A percentile compares a stretch with the other conserved stretches of the same genome.
Evolutionary conservation across 2,329 filamentous ascomycete genomes (phyloP).

Genomic region (Pseudogymnoascus sp.): DNA sequence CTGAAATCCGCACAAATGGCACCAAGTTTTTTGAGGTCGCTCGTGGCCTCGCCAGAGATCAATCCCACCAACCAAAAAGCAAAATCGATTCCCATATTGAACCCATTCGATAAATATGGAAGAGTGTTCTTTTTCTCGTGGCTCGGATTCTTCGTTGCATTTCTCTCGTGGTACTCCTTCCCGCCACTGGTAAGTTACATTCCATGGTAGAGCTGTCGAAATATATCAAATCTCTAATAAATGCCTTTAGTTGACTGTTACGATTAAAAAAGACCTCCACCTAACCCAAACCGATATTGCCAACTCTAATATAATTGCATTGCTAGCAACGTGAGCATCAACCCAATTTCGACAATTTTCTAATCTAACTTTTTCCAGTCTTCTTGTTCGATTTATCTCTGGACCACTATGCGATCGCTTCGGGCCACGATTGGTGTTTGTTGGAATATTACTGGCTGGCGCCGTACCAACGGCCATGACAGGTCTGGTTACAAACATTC

Average conservation of each 20-base stretch:
- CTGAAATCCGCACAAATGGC: not conserved
- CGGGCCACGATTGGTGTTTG: conserved; percentile 73
- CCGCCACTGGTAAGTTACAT: conserved; percentile 35
- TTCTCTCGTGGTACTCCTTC: conserved; percentile 82
- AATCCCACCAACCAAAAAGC: conserved; percentile 83
- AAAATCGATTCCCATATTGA: conserved; percentile 68
- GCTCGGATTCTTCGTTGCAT: conserved; percentile 78
- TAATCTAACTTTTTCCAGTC: conserved; percentile 9
- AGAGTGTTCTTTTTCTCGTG: conserved; percentile 86
- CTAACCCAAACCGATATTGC: conserved; percentile 64
- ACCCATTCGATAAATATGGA: conserved; percentile 70
- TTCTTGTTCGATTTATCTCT: conserved; percentile 68
- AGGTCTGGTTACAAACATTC: conserved; percentile 60
- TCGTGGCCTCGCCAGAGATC: conserved; percentile 36
- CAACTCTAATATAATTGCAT: conserved; percentile 85
- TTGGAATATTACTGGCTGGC: conserved; percentile 66
- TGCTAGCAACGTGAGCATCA: conserved; percentile 51
- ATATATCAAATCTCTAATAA: not conserved
- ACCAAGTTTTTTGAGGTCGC: not conserved
- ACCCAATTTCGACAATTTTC: not conserved
- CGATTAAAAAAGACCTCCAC: conserved; percentile 70
- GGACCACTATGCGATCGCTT: conserved; percentile 81
- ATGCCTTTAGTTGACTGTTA: conserved; percentile 41
- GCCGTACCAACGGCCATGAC: conserved; percentile 75
- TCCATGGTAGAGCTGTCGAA: not conserved